A percentile compares a stretch with the other conserved stretches of the same genome.
phyloP scores from a whole-genome alignment of 257 asterid species.

The Paulownia fortunei region DNA sequence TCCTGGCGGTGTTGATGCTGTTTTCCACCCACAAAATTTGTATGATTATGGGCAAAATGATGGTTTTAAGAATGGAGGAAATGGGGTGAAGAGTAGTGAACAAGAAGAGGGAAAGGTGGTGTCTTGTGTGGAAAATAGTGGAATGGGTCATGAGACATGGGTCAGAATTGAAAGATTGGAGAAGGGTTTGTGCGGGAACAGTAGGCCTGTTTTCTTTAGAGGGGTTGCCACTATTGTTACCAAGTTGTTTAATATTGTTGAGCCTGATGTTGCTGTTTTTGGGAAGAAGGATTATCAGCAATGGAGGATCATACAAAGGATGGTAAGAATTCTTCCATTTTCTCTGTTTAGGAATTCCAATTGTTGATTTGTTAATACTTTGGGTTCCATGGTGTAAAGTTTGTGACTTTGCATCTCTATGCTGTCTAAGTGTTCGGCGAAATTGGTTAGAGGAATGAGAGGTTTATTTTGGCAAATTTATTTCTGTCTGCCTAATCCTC shows the following conservation, averaged over 20 bases:
- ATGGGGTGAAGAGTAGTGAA: background rate
- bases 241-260: constrained; percentile 84
- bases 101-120: constrained; percentile 39
- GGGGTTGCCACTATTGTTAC: constrained; percentile 95
- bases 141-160: constrained; percentile 90
- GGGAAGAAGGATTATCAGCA: constrained; percentile 99
- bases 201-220: constrained; percentile 89
- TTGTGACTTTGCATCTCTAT: background rate
- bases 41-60: constrained; percentile 60
- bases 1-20: constrained; percentile 78
- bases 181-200: constrained; percentile 84
- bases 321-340: constrained; percentile 53
- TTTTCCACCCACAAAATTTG: constrained; percentile 75
- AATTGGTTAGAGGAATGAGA: background rate
- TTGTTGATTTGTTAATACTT: constrained; percentile 10
- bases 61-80: background rate
- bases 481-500: background rate
- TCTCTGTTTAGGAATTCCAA: background rate
- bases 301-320: constrained; percentile 74
- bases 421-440: background rate
- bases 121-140: constrained; percentile 75
- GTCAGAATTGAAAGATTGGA: constrained; percentile 79
- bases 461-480: background rate
- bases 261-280: constrained; percentile 90
- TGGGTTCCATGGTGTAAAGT: background rate